These are phyloP conservation scores for Sordariomycetes sp. DNA, from an alignment of 2,329 filamentous ascomycete genomes.

Conservation along the genomic window DNA sequence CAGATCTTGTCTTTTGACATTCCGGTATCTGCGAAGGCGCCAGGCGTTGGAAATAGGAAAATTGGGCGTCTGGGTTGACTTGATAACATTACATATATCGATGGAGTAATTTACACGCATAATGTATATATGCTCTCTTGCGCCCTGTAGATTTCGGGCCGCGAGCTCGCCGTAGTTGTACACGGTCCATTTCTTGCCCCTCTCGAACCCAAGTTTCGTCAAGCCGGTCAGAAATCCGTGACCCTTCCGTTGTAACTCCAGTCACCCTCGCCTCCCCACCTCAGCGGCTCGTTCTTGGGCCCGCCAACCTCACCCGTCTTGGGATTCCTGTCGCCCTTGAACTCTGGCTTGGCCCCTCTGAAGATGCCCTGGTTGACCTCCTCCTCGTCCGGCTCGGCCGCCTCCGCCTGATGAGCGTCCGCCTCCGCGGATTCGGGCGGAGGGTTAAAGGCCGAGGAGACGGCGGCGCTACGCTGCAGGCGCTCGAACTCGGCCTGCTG, in stretches of 20 bases:
- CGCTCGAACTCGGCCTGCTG: constrained; percentile 87
- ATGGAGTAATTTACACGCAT: no score
- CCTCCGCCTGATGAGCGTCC: constrained; percentile 8
- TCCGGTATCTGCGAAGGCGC: no score
- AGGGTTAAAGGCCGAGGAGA: constrained; percentile 31
- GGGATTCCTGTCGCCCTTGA: constrained; percentile 85
- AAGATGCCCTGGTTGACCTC: constrained; percentile 53
- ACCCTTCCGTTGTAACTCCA: constrained; percentile 96
- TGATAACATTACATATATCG: no score
- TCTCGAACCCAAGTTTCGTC: no score
- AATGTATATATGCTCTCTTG: no score
- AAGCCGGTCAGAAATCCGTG: constrained; percentile 72
- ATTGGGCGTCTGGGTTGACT: no score
- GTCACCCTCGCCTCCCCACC: constrained; percentile 68
- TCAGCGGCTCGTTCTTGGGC: constrained; percentile 90
- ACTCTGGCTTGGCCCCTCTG: constrained; percentile 77
- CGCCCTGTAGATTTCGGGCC: no score
- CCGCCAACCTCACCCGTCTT: constrained; percentile 93
- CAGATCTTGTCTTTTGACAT: no score
- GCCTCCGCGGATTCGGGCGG: constrained; percentile 14
- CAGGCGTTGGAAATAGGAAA: background rate
- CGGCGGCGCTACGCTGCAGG: constrained; percentile 58
- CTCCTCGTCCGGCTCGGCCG: constrained; percentile 25
- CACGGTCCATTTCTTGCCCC: no score
- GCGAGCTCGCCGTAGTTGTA: no score